Evolutionary conservation across 208 protist species (phyloP), one percentile per base, ranked within the genome.

Genomic region (Trypanosoma theileri): DNA sequence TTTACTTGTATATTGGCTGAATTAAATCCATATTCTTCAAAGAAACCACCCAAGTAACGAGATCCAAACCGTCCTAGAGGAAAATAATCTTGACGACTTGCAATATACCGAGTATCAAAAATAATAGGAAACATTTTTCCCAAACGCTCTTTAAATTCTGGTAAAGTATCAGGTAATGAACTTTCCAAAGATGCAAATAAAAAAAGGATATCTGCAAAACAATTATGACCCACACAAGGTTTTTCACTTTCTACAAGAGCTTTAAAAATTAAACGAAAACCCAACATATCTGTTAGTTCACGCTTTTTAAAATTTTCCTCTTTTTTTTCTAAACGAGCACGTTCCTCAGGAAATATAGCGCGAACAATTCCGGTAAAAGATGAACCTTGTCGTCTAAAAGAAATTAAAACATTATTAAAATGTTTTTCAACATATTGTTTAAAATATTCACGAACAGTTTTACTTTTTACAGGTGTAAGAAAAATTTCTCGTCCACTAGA

Each of bases 171-270:
- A 42, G 86, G 85, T 64, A 91, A 69, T 46, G 75, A 45, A 13
- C 52, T 59, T 50, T 91, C 83, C 19, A 90, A 59, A 21, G 72
- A 67, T 13, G 61, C 24, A 61, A 88, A 71, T 35, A 92, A 73
- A 66, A 92, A 94, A 46, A 94, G 82, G 60, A 86, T 61, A 64
- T 94, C 88, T 19, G 85, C 81, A 63, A 87, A 85, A 74, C 81
- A 91, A 72, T 94, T 91, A 73, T 94, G 88, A 50, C 85, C 88
- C 14, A 94, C 85, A 53, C 78, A 85, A 24, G 88, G 85, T 58
- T 92, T 92, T 63, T 55, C 17, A 66, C 77, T 84, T 57, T 75
- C 68, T 54, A 85, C 78, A 58, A 94, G 66, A 53, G 78, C 83
- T 17, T 74, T 61, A 57, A 86, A 94, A 14, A 92, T 74, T 52